Evolutionary conservation across 371 early-diverging fungal genomes (phyloP), one percentile per base, ranked within the genome.

Genomic region (Mortierella sp.): DNA sequence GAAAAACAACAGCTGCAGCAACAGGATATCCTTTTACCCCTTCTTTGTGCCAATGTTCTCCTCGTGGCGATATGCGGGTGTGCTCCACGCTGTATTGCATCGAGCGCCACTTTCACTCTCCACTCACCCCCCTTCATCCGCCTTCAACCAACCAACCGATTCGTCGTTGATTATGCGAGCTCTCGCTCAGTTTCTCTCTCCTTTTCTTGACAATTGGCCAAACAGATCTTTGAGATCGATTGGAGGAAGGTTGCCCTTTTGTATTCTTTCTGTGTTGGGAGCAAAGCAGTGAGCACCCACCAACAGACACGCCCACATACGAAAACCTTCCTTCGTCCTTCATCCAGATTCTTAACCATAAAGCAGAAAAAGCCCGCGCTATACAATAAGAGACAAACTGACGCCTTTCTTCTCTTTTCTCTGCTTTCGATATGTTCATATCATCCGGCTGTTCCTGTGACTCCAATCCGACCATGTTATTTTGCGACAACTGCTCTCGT

Each of bases 181-280:
- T 24, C 65, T 63, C 42, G 38, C 65, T 65, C 24, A 19, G 10
- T 21, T 21, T 42, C 50, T 50, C 55, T 55, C 9, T 38, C 42
- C 42, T 31, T 65, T 68, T 38, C 68, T 42, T 42, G 9, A 68
- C 24, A 1, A 10, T 42, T 50, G 50, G 68, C 24, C n/a, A 38
- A 34, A 68, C 68, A 68, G 68, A 68, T 68, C 68, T 68, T 65
- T 38, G 44, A 68, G 68, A 68, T 68, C 68, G 68, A 68, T 68
- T 42, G 42, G 68, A 68, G 42, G 68, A 68, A 42, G 68, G 65
- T 63, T 42, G 42, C 0, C 24, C 68, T 68, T 42, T 63, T 68
- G 10, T 42, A 7, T 55, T 50, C 50, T 50, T 16, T 50, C 63
- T 68, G 42, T 38, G 44, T 68, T 68, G 68, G 68, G 68, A 68